Conservation (phyloP, 192 early-diverging fungal species). For the Umbelopsis vinacea region DNA sequence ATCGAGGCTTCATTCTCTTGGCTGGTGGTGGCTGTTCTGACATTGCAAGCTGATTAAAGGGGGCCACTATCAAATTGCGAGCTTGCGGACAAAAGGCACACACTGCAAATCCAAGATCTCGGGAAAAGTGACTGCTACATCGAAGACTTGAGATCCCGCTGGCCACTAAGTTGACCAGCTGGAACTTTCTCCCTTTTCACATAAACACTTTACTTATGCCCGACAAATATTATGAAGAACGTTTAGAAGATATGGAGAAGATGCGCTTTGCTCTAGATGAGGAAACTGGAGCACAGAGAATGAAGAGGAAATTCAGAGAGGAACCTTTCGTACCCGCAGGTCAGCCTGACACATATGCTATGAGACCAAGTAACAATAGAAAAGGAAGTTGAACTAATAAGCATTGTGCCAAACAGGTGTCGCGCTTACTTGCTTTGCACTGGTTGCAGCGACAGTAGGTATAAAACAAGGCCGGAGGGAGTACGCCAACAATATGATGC, state of each 20-base stretch:
- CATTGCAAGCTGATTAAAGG: background rate
- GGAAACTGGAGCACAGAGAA: conserved; percentile 30
- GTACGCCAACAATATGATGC: conserved; percentile 46
- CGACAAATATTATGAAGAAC: conserved; percentile 23
- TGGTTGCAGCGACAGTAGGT: conserved; percentile 43
- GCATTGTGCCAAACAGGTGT: conserved; percentile 28
- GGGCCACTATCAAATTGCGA: too few species aligned
- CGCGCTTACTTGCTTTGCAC: conserved; percentile 45
- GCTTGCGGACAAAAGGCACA: too few species aligned
- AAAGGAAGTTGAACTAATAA: background rate
- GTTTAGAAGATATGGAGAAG: conserved; percentile 28
- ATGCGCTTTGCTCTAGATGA: conserved; percentile 32
- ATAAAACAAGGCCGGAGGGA: conserved; percentile 33
- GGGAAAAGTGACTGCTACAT: background rate
- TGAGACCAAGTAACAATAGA: background rate
- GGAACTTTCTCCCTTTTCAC: background rate
- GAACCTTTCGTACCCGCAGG: conserved; percentile 46
- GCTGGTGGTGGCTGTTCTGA: conserved; percentile 8
- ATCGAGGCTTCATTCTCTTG: background rate
- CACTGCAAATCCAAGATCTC: too few species aligned
- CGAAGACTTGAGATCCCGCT: background rate
- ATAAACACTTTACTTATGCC: conserved; percentile 3
- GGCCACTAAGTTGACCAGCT: background rate
- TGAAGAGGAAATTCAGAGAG: conserved; percentile 43
- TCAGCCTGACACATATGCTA: background rate